A percentile compares a stretch with the other conserved stretches of the same genome.
These are phyloP conservation scores for Trichoderma simmonsii DNA, from an alignment of 2,329 filamentous ascomycete species.

Conservation along the genomic window DNA sequence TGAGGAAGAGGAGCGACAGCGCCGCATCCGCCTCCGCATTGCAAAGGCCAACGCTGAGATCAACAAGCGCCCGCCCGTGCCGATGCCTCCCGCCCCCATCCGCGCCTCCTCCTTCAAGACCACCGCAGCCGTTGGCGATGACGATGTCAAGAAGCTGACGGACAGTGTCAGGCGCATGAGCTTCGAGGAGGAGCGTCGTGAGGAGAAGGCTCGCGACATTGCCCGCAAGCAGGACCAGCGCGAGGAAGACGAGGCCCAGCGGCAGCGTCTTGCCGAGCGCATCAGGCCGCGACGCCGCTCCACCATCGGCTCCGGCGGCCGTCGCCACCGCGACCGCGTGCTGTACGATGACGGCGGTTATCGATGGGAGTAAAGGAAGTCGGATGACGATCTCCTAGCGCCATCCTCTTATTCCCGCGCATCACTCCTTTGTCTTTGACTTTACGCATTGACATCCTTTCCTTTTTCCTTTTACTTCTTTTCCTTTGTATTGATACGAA, in stretches of 20 bases:
- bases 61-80: constrained; percentile 35
- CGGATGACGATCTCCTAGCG: neutral
- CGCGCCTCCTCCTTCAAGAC: constrained; percentile 26
- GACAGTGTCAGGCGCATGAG: constrained; percentile 33
- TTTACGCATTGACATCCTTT: neutral
- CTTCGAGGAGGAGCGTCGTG: constrained; percentile 33
- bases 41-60: constrained; percentile 43
- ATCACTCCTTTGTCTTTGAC: neutral
- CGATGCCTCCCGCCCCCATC: constrained; percentile 26
- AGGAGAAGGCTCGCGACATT: constrained; percentile 30
- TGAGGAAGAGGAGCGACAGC: constrained; percentile 29
- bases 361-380: constrained; percentile 37
- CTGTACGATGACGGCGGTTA: constrained; percentile 40
- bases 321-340: constrained; percentile 35
- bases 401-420: neutral
- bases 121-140: constrained; percentile 23
- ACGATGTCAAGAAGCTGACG: constrained; percentile 35
- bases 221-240: constrained; percentile 28
- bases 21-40: constrained; percentile 34
- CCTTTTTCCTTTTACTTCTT: neutral
- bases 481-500: constrained; percentile 13
- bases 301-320: constrained; percentile 36
- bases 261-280: constrained; percentile 39
- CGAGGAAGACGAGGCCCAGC: constrained; percentile 33
- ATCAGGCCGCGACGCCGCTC: constrained; percentile 39